These are phyloP conservation scores for Cercophora scortea DNA, from an alignment of 495 filamentous ascomycete genomes.

Conservation along the genomic window DNA sequence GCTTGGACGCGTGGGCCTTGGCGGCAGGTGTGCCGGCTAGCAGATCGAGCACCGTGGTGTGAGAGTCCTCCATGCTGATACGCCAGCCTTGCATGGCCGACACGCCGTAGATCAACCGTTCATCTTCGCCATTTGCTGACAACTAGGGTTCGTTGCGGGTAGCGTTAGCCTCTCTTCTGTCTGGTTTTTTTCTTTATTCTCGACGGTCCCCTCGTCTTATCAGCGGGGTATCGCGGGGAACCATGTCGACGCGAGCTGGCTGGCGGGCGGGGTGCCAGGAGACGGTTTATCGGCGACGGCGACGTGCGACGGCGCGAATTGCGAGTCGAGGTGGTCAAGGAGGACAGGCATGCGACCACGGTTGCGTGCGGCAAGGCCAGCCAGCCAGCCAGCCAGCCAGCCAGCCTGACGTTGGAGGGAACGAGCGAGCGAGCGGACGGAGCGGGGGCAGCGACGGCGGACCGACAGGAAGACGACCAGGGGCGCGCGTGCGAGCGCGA, in stretches of 20 bases:
- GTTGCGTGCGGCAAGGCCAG: no score
- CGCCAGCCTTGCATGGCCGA: constrained; percentile 99
- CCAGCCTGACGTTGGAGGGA: background rate
- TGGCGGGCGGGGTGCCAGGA: no score
- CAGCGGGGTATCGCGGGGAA: background rate
- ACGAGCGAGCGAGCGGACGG: background rate
- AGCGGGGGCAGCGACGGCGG: background rate
- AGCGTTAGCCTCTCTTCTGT: constrained; percentile 7
- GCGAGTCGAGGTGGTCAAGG: no score
- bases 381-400: no score
- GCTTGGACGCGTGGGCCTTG: constrained; percentile 58
- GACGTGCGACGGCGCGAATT: background rate
- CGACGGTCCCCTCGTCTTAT: no score
- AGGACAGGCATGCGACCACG: no score
- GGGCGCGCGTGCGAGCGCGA: background rate
- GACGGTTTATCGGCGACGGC: background rate
- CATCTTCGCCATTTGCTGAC: constrained; percentile 86
- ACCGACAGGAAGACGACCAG: background rate
- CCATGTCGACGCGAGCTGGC: background rate
- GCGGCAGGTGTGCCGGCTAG: constrained; percentile 53
- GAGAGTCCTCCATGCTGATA: constrained; percentile 98
- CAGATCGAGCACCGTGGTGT: constrained; percentile 82
- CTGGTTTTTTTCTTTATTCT: background rate
- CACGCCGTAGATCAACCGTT: constrained; percentile 82
- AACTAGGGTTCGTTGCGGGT: constrained; percentile 42